Evolutionary conservation across 1,284 basidiomycete genomes (phyloP).

Genomic region (Bondarzewia mesenterica): DNA sequence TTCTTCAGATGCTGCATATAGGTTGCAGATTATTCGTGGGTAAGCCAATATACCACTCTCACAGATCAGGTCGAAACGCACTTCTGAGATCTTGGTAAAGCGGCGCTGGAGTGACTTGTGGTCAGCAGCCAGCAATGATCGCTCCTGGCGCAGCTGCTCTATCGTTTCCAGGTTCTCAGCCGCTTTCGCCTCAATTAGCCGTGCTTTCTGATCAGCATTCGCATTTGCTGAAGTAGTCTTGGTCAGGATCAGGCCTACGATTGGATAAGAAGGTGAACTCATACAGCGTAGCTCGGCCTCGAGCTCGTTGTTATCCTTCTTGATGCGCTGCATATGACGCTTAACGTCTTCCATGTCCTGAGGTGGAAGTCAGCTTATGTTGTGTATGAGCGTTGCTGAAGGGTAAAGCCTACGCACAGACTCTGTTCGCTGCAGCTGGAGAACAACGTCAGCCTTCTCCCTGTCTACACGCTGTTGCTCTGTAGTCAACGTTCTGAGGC

Average conservation of each 20-base stretch:
- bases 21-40: conserved; percentile 3
- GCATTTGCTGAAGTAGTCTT: conserved; percentile 34
- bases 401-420: conserved; percentile 33
- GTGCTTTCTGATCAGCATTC: conserved; percentile 61
- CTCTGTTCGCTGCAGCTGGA: conserved; percentile 62
- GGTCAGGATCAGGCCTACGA: neutral
- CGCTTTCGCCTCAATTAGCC: conserved; percentile 54
- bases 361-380: neutral
- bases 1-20: conserved; percentile 43
- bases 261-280: neutral
- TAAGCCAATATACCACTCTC: neutral
- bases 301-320: conserved; percentile 60
- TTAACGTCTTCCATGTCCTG: conserved; percentile 74
- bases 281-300: conserved; percentile 61
- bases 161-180: conserved; percentile 60
- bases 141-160: conserved; percentile 65
- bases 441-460: conserved; percentile 52
- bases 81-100: conserved; percentile 59
- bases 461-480: conserved; percentile 55
- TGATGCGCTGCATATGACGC: conserved; percentile 54
- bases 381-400: neutral
- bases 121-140: conserved; percentile 53
- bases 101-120: conserved; percentile 64
- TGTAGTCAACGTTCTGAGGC: conserved; percentile 48
- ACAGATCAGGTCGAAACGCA: conserved; percentile 27